Evolutionary conservation across 805 yeast species (phyloP), one percentile per base, ranked within the genome.

Genomic region (Wickerhamiella kazuoi): DNA sequence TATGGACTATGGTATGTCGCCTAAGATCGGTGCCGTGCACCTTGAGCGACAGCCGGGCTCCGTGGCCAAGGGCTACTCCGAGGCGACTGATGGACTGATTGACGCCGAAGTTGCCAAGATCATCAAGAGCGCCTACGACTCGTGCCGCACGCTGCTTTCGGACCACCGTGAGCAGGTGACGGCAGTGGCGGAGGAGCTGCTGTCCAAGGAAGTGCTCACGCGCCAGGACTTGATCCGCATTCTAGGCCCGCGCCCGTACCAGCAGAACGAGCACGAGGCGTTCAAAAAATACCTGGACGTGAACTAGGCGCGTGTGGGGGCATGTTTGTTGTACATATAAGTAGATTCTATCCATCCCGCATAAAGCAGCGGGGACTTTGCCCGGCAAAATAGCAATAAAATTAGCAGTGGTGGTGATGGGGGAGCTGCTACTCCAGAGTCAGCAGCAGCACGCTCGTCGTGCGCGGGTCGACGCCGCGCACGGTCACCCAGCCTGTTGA

Each of bases 1-100:
- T 24, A 71, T 83, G 30, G 74, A 73, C 50, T 68, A 81, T 42
- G 95, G 95, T 23, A 82, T 84, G 93, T 77, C 90, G n/a, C 67
- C 71, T 6, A 70, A 73, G 53, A 65, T 86, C 38, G 96, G 95
- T 4, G 70, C 69, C 51, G 65, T 76, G 23, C 64, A 69, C 24
- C 71, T 69, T 43, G 76, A 71, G 41, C 46, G 57, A 13, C 50
- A 50, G 19, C 59, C 53, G 30, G 69, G 69, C 33, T 75, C 75
- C 16, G 68, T 71, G 21, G 61, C 58, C 46, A 79, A 69, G 61
- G 73, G 80, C 30, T 80, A 72, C 60, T 74, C 83, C 47, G 87
- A 80, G 49, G 66, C 70, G 44, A 80, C 90, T 8, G 79, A 80
- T 14, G 59, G 63, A 38, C 46, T 69, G 37, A 77, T 81, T 46